Percentiles rank a stretch among this genome's conserved stretches.
Conservation (phyloP, 495 filamentous ascomycete genomes). For the Penicillium soppii region DNA sequence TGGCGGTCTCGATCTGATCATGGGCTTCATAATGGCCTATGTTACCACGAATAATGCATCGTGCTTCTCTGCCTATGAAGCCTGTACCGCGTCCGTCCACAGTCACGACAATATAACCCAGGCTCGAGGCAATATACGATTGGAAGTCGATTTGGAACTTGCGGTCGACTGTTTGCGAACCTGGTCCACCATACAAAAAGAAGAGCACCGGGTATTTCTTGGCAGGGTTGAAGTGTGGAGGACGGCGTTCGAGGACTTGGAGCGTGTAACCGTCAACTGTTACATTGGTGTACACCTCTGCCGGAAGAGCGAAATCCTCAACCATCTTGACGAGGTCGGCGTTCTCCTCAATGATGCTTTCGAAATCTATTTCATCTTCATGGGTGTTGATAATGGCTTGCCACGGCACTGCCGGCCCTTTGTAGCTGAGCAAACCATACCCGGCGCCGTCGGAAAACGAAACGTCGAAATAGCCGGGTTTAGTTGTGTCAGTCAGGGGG, state of each 20-base stretch:
- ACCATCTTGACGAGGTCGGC: constrained; percentile 63
- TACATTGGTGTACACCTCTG: constrained; percentile 80
- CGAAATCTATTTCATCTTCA: constrained; percentile 58
- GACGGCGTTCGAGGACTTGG: constrained; percentile 85
- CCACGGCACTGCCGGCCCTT: constrained; percentile 85
- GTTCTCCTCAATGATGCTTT: constrained; percentile 78
- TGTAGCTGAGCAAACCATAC: constrained; percentile 78
- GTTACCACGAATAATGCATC: constrained; percentile 77
- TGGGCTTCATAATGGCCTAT: constrained; percentile 81
- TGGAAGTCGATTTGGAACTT: constrained; percentile 86
- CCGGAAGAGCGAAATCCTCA: constrained; percentile 75
- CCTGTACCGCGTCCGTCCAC: constrained; percentile 93
- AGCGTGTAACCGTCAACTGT: constrained; percentile 75
- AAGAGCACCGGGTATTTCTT: constrained; percentile 94
- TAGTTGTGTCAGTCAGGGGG: constrained; percentile 70
- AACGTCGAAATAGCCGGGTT: constrained; percentile 79
- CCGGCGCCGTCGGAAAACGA: constrained; percentile 81
- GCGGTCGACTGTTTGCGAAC: constrained; percentile 82
- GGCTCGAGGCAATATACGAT: constrained; percentile 76
- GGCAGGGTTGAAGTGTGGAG: constrained; percentile 82
- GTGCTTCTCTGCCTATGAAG: constrained; percentile 79
- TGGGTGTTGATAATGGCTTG: constrained; percentile 88
- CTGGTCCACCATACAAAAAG: constrained; percentile 87
- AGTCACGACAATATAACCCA: constrained; percentile 95
- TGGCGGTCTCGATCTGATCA: constrained; percentile 90